These are phyloP conservation scores for Neopestalotiopsis clavispora DNA, from an alignment of 2,329 filamentous ascomycete genomes.

Conservation along the genomic window DNA sequence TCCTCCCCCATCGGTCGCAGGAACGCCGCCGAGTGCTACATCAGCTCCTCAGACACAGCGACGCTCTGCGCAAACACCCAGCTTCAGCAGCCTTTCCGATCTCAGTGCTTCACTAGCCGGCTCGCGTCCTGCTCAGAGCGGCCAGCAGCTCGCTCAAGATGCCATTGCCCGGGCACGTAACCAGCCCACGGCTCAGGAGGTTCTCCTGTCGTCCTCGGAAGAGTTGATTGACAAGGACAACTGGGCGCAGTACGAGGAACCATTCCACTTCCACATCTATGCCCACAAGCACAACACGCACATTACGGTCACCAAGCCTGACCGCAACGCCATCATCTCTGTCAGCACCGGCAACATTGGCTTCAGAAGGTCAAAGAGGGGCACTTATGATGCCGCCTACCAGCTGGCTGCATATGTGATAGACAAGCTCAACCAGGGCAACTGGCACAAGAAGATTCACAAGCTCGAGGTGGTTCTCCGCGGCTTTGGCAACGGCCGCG, in stretches of 20 bases:
- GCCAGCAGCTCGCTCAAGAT: conserved; percentile 23
- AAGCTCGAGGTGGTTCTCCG: conserved; percentile 80
- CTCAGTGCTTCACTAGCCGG: background rate
- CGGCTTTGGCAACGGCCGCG: conserved; percentile 85
- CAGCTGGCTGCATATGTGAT: conserved; percentile 86
- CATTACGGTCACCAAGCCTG: conserved; percentile 85
- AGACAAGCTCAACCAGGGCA: conserved; percentile 81
- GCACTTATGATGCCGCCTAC: conserved; percentile 89
- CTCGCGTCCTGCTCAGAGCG: background rate
- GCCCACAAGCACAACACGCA: conserved; percentile 94
- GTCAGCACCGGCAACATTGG: conserved; percentile 86
- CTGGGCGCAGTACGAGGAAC: conserved; percentile 48
- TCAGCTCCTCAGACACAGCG: background rate
- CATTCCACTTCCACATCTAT: conserved; percentile 87
- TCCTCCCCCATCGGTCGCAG: conserved; percentile 1
- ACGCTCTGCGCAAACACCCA: background rate
- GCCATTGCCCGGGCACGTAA: conserved; percentile 26
- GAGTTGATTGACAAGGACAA: conserved; percentile 37
- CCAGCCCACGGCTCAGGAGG: conserved; percentile 21
- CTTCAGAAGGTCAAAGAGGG: conserved; percentile 82
- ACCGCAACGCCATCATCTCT: conserved; percentile 78
- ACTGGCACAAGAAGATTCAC: conserved; percentile 76
- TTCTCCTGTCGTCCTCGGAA: conserved; percentile 26
- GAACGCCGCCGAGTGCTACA: conserved; percentile 2
- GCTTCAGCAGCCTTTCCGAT: conserved; percentile 3